Evolutionary conservation across 768 basidiomycete species (phyloP).

Genomic region (Amanita thiersii): DNA sequence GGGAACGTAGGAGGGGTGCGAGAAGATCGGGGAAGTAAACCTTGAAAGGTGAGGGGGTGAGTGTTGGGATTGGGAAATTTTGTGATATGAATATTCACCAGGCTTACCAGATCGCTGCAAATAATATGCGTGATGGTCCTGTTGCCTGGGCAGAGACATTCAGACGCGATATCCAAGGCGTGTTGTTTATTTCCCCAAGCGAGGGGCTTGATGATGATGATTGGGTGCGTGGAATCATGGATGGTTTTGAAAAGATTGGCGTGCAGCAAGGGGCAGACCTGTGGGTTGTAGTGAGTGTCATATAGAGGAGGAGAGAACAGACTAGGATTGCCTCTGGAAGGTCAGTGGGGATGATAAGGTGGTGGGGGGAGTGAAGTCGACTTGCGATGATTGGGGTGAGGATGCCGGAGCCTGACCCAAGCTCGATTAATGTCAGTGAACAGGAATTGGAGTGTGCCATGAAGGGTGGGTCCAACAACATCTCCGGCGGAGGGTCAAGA

Average conservation of each 20-base stretch:
- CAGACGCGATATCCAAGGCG: conserved; percentile 27
- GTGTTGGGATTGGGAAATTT: neutral
- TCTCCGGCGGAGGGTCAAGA: conserved; percentile 26
- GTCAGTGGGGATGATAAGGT: conserved; percentile 59
- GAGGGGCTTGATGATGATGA: conserved; percentile 46
- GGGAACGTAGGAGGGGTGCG: conserved; percentile 65
- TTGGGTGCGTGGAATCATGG: too few relatives aligned
- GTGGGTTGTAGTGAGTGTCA: neutral
- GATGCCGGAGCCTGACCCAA: conserved; percentile 74
- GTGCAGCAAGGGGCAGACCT: conserved; percentile 42
- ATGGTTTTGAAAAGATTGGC: conserved; percentile 22
- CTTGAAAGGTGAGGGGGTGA: conserved; percentile 31
- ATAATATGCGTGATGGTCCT: conserved; percentile 53
- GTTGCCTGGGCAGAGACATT: conserved; percentile 21
- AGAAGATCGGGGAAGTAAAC: conserved; percentile 83
- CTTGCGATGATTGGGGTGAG: conserved; percentile 37
- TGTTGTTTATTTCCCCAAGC: conserved; percentile 60
- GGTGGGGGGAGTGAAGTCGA: conserved; percentile 28
- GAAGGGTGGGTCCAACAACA: conserved; percentile 52
- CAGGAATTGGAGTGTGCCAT: conserved; percentile 14
- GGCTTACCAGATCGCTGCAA: conserved; percentile 77
- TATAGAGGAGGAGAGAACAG: too few relatives aligned
- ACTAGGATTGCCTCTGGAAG: conserved; percentile 53
- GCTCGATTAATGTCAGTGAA: conserved; percentile 47
- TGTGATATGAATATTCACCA: neutral